These are phyloP conservation scores for Erigeron canadensis DNA, from an alignment of 129 eudicot genomes.

Conservation along the genomic window DNA sequence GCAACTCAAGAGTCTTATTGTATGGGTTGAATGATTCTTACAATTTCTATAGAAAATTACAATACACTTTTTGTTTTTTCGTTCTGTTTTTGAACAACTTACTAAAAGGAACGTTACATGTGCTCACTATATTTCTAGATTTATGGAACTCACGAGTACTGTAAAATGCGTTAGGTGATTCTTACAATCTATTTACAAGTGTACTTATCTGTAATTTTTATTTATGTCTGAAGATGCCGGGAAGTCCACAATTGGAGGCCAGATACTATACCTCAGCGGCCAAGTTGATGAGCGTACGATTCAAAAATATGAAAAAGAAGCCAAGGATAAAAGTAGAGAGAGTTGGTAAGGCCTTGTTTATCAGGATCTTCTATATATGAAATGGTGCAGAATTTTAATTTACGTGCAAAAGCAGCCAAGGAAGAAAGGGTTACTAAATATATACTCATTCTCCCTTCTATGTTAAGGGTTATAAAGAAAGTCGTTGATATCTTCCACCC, in stretches of 20 bases:
- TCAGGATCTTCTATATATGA: neutral
- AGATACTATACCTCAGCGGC: conserved; percentile 86
- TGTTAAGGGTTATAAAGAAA: no score
- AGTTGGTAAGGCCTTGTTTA: conserved; percentile 64
- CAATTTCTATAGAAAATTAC: neutral
- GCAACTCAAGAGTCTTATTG: neutral
- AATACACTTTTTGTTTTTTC: no score
- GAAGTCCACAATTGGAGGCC: conserved; percentile 95
- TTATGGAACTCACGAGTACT: neutral
- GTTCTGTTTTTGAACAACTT: no score
- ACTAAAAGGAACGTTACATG: no score
- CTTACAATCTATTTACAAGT: neutral
- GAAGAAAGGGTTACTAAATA: no score
- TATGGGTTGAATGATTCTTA: neutral
- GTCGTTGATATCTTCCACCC: no score
- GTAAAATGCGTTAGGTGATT: neutral
- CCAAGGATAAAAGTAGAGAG: conserved; percentile 89
- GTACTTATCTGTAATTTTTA: neutral
- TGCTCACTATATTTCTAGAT: neutral
- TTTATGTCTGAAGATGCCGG: conserved; percentile 72
- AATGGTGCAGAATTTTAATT: neutral
- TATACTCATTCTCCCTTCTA: no score
- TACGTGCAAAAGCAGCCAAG: no score
- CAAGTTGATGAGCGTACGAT: conserved; percentile 97
- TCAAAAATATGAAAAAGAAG: conserved; percentile 96